Conservation (phyloP, 2,329 filamentous ascomycete genomes). For the Pseudogymnoascus pannorum region DNA sequence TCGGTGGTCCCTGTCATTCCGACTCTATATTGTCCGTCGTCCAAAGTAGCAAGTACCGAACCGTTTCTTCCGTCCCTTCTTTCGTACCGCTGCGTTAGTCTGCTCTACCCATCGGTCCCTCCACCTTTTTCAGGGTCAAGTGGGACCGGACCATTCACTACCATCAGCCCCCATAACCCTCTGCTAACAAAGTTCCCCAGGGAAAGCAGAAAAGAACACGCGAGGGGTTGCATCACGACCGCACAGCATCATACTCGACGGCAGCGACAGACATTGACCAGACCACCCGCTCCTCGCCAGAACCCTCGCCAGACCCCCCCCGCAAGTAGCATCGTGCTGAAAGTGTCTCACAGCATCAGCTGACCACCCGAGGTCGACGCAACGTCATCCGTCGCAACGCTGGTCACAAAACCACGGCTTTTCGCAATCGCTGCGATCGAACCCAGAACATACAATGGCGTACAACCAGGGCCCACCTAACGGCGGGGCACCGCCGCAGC, state of each 20-base stretch:
- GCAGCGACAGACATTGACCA: not conserved
- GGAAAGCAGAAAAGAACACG: not conserved
- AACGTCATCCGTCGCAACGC: not conserved
- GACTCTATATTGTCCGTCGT: not conserved
- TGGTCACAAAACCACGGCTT: not conserved
- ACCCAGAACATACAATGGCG: not conserved
- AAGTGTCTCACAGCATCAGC: not conserved
- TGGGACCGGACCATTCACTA: not conserved
- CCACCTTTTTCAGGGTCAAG: slow-evolving; percentile 4
- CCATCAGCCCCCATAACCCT: not conserved
- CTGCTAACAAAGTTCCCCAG: not conserved
- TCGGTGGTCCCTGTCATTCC: too few relatives aligned
- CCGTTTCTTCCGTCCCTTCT: not conserved
- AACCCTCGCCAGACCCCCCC: not conserved
- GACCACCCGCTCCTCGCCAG: not conserved
- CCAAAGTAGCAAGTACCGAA: not conserved
- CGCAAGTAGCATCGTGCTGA: not conserved
- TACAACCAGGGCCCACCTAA: not conserved
- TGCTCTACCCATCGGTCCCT: not conserved
- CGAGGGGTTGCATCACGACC: not conserved
- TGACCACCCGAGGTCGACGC: not conserved
- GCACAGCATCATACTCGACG: not conserved
- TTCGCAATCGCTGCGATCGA: not conserved
- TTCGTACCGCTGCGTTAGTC: not conserved
- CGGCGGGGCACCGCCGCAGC: not conserved